phyloP scores from a whole-genome alignment of 1,139 yeast genomes.

The Pichia sorboxylosa region DNA sequence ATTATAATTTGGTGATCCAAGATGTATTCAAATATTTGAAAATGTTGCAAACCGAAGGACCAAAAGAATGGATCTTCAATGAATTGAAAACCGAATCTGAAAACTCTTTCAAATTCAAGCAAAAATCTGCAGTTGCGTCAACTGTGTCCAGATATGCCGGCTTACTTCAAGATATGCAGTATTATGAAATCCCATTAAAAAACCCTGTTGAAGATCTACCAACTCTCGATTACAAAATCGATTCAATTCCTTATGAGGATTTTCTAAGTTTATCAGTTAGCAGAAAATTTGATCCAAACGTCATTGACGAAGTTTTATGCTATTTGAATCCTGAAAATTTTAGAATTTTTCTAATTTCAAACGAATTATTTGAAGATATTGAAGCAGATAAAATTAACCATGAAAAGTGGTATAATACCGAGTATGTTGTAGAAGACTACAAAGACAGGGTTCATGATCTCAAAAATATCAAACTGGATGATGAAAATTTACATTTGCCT shows the following conservation, averaged over 20 bases:
- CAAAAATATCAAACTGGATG: constrained; percentile 14
- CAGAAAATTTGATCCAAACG: constrained; percentile 45
- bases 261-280: constrained; percentile 44
- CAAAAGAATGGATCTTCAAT: constrained; percentile 47
- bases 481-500: constrained; percentile 42
- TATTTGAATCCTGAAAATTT: constrained; percentile 49
- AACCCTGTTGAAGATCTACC: constrained; percentile 35
- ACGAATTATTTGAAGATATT: constrained; percentile 25
- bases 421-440: constrained; percentile 43
- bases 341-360: constrained; percentile 47
- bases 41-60: constrained; percentile 41
- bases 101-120: constrained; percentile 40
- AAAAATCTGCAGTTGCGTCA: constrained; percentile 36
- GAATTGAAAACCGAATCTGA: constrained; percentile 37
- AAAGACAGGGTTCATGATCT: constrained; percentile 30
- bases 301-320: constrained; percentile 39
- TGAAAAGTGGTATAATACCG: constrained; percentile 90
- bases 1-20: constrained; percentile 50
- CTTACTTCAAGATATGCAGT: constrained; percentile 29
- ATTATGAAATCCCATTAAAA: constrained; percentile 42
- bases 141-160: constrained; percentile 43
- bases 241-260: constrained; percentile 48
- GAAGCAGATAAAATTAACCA: constrained; percentile 18
- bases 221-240: constrained; percentile 8
- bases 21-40: constrained; percentile 62